Evolutionary conservation across 1,139 yeast genomes (phyloP).

Genomic region (Suhomyces chickasaworum): DNA sequence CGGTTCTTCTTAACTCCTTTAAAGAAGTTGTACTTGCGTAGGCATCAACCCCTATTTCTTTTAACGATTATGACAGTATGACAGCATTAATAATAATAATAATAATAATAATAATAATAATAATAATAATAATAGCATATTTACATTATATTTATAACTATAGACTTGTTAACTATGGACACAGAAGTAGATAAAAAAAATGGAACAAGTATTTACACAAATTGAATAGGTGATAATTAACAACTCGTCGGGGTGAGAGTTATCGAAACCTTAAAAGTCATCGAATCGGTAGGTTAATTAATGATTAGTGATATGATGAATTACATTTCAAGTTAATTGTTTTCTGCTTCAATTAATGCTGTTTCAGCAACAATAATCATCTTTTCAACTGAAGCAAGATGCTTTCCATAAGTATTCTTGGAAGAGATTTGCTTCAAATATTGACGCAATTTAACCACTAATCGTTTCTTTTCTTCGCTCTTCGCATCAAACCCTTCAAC

Average conservation of each 20-base stretch:
- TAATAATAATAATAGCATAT: slow-evolving; percentile 1
- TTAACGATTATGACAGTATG: background rate
- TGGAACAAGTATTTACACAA: slow-evolving; percentile 12
- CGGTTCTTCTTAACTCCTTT: slow-evolving; percentile 5
- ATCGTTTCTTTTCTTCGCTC: slow-evolving; percentile 62
- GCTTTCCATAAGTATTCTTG: slow-evolving; percentile 71
- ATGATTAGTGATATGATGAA: background rate
- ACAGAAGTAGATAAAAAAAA: slow-evolving; percentile 6
- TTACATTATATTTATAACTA: slow-evolving; percentile 8
- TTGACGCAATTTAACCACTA: slow-evolving; percentile 63
- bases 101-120: too few species aligned
- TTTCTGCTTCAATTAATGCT: slow-evolving; percentile 46
- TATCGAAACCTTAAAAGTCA: background rate
- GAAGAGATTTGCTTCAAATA: slow-evolving; percentile 59
- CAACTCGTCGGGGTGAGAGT: background rate
- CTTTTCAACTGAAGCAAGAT: slow-evolving; percentile 83
- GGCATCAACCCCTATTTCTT: background rate
- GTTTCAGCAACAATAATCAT: slow-evolving; percentile 60
- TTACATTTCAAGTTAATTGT: slow-evolving; percentile 9
- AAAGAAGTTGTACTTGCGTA: slow-evolving; percentile 8
- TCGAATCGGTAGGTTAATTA: background rate
- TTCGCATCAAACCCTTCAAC: slow-evolving; percentile 73
- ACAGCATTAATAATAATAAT: background rate
- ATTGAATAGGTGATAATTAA: slow-evolving; percentile 5
- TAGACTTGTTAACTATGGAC: slow-evolving; percentile 13